Percentiles rank a stretch among this genome's conserved stretches.
Conservation (phyloP, 2,329 filamentous ascomycete species). For the Didymella arachidicola region DNA sequence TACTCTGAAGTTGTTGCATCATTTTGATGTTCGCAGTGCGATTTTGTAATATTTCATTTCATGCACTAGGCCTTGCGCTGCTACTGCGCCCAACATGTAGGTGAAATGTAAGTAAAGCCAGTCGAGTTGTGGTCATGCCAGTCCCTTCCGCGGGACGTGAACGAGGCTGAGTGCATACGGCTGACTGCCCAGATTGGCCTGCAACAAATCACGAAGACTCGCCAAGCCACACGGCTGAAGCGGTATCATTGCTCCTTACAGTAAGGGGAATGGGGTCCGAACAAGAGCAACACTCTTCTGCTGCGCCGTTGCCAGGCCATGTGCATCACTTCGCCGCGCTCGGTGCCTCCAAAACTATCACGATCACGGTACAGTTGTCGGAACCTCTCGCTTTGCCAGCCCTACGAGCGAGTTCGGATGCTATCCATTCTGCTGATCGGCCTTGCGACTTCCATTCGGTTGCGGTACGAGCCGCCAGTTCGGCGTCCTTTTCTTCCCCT, state of each 20-base stretch:
- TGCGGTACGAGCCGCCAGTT: constrained; percentile 28
- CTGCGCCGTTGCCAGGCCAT: not conserved
- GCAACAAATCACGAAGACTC: not conserved
- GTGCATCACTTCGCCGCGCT: not conserved
- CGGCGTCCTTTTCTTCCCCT: constrained; percentile 29
- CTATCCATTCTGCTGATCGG: constrained; percentile 27
- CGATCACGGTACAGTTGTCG: constrained; percentile 35
- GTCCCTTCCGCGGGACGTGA: not conserved
- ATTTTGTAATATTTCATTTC: not conserved
- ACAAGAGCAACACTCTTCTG: not conserved
- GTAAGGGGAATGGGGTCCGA: not conserved
- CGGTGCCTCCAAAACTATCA: constrained; percentile 22
- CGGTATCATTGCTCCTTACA: not conserved
- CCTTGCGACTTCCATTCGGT: constrained; percentile 28
- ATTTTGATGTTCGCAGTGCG: not conserved
- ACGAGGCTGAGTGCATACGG: constrained; percentile 14
- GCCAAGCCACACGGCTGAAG: not conserved
- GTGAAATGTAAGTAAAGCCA: not conserved
- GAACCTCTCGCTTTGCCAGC: constrained; percentile 26
- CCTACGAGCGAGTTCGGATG: constrained; percentile 25
- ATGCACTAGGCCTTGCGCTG: not conserved
- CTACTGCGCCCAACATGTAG: not conserved
- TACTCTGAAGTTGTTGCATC: not conserved
- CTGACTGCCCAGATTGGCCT: not conserved
- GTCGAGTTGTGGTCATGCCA: not conserved